phyloP scores from a whole-genome alignment of 768 basidiomycete genomes.

The Tricholoma hemisulphureum region DNA sequence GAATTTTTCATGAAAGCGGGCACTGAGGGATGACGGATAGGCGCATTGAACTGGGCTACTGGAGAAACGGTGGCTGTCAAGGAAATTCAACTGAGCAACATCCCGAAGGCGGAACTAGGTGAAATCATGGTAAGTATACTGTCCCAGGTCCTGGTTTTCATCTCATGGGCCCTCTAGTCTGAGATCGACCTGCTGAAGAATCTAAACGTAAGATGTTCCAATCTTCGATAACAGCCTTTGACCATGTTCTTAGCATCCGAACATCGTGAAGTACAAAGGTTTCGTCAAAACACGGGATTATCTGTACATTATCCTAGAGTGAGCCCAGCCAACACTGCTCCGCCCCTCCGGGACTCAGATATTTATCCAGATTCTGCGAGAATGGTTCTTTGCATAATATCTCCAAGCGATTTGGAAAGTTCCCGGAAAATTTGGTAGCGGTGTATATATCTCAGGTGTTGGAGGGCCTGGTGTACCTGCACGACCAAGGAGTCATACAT shows the following conservation, averaged over 20 bases:
- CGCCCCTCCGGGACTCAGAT: neutral
- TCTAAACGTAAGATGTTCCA: conserved; percentile 64
- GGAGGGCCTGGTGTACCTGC: conserved; percentile 93
- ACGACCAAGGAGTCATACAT: conserved; percentile 99
- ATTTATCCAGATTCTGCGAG: conserved; percentile 77
- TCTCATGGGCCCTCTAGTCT: conserved; percentile 51
- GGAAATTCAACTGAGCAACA: conserved; percentile 92
- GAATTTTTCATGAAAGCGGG: conserved; percentile 1
- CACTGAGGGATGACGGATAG: conserved; percentile 35
- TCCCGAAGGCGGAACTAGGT: conserved; percentile 88
- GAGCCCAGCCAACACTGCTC: conserved; percentile 24
- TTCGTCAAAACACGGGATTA: conserved; percentile 94
- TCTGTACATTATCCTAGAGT: conserved; percentile 97
- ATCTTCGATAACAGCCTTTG: neutral
- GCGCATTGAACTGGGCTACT: conserved; percentile 91
- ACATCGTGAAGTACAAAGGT: conserved; percentile 99
- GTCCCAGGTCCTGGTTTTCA: conserved; percentile 3
- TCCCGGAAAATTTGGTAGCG: conserved; percentile 94
- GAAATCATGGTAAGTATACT: conserved; percentile 86
- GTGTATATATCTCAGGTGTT: conserved; percentile 97
- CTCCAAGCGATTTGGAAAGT: conserved; percentile 96
- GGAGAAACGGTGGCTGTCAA: conserved; percentile 99
- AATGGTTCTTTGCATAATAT: conserved; percentile 96
- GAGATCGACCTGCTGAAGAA: conserved; percentile 98
- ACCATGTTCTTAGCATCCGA: conserved; percentile 64